Percentiles rank a stretch among this genome's conserved stretches.
These are phyloP conservation scores for Cadophora sp. DNA, from an alignment of 2,329 filamentous ascomycete genomes.

Conservation along the genomic window DNA sequence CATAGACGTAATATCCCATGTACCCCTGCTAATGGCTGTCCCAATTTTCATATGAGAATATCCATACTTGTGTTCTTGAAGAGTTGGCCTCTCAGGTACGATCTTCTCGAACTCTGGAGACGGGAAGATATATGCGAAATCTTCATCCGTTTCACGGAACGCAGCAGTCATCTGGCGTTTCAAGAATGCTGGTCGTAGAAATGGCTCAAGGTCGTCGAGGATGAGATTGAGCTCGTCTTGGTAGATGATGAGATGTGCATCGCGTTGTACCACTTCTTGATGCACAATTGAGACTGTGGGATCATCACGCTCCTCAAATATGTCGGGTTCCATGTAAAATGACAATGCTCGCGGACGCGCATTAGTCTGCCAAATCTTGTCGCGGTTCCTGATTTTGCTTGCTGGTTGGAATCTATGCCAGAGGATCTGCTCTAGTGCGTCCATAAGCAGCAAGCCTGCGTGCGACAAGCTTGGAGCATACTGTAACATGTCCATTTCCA, in stretches of 20 bases:
- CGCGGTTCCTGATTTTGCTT: background rate
- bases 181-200: background rate
- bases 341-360: background rate
- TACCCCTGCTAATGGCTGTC: background rate
- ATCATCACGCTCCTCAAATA: no score
- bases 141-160: background rate
- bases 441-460: background rate
- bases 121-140: background rate
- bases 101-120: background rate
- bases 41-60: background rate
- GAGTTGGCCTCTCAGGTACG: background rate
- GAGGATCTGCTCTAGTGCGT: background rate
- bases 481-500: background rate
- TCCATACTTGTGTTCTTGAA: background rate
- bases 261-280: background rate
- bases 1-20: background rate
- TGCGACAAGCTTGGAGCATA: background rate
- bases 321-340: background rate
- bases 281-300: no score
- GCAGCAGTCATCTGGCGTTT: background rate
- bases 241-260: background rate
- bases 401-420: background rate
- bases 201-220: background rate
- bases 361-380: background rate
- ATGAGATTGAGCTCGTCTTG: background rate